phyloP scores from a whole-genome alignment of 1,139 yeast species.

The Yamadazyma blattariae region DNA sequence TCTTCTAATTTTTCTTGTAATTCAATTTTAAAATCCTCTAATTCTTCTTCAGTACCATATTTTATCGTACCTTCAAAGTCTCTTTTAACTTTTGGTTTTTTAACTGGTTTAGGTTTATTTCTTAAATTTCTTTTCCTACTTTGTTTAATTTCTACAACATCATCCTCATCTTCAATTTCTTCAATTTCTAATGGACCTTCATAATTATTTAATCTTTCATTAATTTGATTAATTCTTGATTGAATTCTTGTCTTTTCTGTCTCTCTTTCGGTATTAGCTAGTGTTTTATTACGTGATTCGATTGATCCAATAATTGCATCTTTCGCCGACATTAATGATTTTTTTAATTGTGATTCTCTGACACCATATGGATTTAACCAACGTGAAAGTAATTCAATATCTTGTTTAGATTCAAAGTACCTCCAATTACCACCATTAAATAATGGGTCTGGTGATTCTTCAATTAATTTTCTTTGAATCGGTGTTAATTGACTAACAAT shows the following conservation, averaged over 20 bases:
- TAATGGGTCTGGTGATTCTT: conserved; percentile 60
- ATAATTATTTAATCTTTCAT: conserved; percentile 13
- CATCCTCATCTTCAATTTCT: conserved; percentile 21
- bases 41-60: conserved; percentile 21
- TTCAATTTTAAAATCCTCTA: conserved; percentile 27
- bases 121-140: conserved; percentile 18
- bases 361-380: conserved; percentile 80
- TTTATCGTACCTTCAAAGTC: conserved; percentile 28
- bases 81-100: conserved; percentile 18
- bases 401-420: conserved; percentile 60
- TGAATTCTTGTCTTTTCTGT: conserved; percentile 42
- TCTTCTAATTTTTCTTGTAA: conserved; percentile 27
- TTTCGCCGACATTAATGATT: conserved; percentile 56
- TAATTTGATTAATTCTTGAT: conserved; percentile 32
- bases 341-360: conserved; percentile 65
- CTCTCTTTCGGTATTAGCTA: conserved; percentile 38
- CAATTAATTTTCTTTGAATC: conserved; percentile 61
- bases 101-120: conserved; percentile 9
- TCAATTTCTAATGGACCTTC: conserved; percentile 6
- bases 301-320: conserved; percentile 58
- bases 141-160: conserved; percentile 16
- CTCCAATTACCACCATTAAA: conserved; percentile 62
- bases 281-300: conserved; percentile 55
- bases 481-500: conserved; percentile 33
- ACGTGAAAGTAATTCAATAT: conserved; percentile 51